These are phyloP conservation scores for Annulohypoxylon bovei DNA, from an alignment of 495 filamentous ascomycete species.

Conservation along the genomic window DNA sequence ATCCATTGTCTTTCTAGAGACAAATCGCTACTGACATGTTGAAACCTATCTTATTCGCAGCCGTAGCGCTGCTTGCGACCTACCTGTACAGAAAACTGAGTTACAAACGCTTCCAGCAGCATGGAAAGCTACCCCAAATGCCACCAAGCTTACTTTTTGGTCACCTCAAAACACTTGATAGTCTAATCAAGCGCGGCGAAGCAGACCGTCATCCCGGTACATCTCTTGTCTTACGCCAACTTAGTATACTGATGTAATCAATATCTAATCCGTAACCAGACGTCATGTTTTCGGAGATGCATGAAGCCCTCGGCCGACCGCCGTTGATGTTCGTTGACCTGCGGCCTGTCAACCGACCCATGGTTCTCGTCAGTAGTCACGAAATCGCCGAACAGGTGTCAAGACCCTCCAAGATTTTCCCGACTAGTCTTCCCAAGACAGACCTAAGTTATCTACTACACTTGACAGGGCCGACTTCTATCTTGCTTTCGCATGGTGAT, in stretches of 20 bases:
- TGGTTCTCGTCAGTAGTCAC: constrained; percentile 50
- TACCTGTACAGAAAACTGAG: constrained; percentile 36
- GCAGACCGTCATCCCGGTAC: constrained; percentile 42
- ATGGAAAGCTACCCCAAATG: constrained; percentile 44
- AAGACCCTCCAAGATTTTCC: background rate
- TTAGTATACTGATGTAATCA: background rate
- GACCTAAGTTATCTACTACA: constrained; percentile 25
- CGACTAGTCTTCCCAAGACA: background rate
- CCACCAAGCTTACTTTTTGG: constrained; percentile 47
- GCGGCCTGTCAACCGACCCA: constrained; percentile 33
- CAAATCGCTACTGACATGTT: background rate
- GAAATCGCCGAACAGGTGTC: constrained; percentile 49
- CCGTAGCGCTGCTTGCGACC: constrained; percentile 15
- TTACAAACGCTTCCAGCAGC: constrained; percentile 45
- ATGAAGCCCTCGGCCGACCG: constrained; percentile 5
- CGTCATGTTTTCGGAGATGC: constrained; percentile 26
- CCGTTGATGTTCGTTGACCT: constrained; percentile 18
- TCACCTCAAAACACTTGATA: constrained; percentile 42
- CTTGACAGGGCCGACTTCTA: constrained; percentile 45
- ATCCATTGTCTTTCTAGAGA: background rate
- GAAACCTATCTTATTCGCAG: background rate
- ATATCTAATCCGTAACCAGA: constrained; percentile 34
- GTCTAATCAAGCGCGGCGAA: constrained; percentile 23
- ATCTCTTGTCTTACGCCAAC: background rate
- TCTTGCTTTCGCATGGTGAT: constrained; percentile 41